These are phyloP conservation scores for Backusella westeae DNA, from an alignment of 192 early-diverging fungal species.

Conservation along the genomic window DNA sequence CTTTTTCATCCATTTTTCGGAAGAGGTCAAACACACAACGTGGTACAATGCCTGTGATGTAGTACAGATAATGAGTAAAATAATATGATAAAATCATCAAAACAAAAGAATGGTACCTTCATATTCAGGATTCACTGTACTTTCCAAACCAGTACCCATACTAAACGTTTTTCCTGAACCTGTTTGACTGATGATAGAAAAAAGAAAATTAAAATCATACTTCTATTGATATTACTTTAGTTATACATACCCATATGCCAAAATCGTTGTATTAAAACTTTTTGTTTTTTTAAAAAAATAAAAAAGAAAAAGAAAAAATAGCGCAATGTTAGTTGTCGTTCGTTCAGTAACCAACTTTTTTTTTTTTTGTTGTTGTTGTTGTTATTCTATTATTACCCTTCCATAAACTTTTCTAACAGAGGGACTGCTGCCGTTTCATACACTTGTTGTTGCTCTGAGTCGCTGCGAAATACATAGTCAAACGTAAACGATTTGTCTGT, in stretches of 20 bases:
- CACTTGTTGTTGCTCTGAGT: constrained; percentile 54
- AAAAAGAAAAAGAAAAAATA: not conserved
- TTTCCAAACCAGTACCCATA: constrained; percentile 80
- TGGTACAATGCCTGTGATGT: constrained; percentile 62
- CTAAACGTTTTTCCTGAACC: constrained; percentile 93
- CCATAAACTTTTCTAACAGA: constrained; percentile 64
- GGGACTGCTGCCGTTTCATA: constrained; percentile 60
- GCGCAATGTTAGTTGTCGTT: constrained; percentile 26
- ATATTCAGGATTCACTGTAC: constrained; percentile 10
- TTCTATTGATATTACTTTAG: not conserved
- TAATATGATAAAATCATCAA: not conserved
- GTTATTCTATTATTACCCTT: constrained; percentile 64
- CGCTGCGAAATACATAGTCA: constrained; percentile 63
- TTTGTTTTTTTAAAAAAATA: constrained; percentile 27
- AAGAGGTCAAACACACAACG: constrained; percentile 65
- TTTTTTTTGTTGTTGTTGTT: not conserved
- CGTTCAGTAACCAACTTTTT: not conserved
- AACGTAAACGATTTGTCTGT: constrained; percentile 66
- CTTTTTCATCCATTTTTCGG: constrained; percentile 26
- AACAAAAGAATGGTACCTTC: constrained; percentile 22
- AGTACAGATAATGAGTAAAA: constrained; percentile 9
- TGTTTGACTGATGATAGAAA: constrained; percentile 60
- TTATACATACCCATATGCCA: constrained; percentile 72
- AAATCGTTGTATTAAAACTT: constrained; percentile 90
- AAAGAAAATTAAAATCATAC: not conserved